Conservation (phyloP, 805 yeast species). For the Kodamaea fukazawae region DNA sequence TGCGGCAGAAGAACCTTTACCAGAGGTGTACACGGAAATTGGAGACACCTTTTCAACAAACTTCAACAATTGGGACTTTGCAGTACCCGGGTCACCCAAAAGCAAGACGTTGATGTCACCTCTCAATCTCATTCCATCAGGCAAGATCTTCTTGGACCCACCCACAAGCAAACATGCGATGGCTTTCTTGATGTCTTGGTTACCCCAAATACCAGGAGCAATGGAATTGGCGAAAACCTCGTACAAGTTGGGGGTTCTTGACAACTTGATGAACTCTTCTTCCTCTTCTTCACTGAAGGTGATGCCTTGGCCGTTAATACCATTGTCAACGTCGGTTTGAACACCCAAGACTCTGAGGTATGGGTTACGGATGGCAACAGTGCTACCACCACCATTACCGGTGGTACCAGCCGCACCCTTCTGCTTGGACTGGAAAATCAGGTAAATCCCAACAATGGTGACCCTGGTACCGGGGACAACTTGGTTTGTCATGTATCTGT, state of each 20-base stretch:
- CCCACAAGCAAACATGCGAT: slow-evolving; percentile 90
- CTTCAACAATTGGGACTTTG: slow-evolving; percentile 92
- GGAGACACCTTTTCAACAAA: slow-evolving; percentile 95
- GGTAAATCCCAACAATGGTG: slow-evolving; percentile 87
- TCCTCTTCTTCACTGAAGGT: slow-evolving; percentile 90
- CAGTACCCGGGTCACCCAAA: slow-evolving; percentile 98
- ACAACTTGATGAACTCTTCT: slow-evolving; percentile 78
- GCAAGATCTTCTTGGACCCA: slow-evolving; percentile 87
- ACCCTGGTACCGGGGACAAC: slow-evolving; percentile 96
- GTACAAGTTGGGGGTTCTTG: slow-evolving; percentile 81
- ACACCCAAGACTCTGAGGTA: slow-evolving; percentile 85
- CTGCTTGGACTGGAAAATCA: slow-evolving; percentile 75
- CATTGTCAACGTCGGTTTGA: slow-evolving; percentile 75
- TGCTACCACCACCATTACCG: slow-evolving; percentile 26
- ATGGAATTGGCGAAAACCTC: slow-evolving; percentile 83
- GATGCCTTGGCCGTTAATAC: slow-evolving; percentile 53
- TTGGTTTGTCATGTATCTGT: slow-evolving; percentile 82
- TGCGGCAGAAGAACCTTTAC: slow-evolving; percentile 99
- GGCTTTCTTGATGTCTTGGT: slow-evolving; percentile 87
- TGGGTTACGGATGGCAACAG: slow-evolving; percentile 93
- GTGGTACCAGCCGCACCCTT: slow-evolving; percentile 27
- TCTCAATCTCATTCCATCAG: slow-evolving; percentile 94
- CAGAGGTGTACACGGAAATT: slow-evolving; percentile 93
- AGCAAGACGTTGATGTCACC: slow-evolving; percentile 94
- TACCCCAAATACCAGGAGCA: slow-evolving; percentile 97